Evolutionary conservation across 2,329 filamentous ascomycete genomes (phyloP), one percentile per base, ranked within the genome.

Genomic region (Dothideomycetidae sp.): DNA sequence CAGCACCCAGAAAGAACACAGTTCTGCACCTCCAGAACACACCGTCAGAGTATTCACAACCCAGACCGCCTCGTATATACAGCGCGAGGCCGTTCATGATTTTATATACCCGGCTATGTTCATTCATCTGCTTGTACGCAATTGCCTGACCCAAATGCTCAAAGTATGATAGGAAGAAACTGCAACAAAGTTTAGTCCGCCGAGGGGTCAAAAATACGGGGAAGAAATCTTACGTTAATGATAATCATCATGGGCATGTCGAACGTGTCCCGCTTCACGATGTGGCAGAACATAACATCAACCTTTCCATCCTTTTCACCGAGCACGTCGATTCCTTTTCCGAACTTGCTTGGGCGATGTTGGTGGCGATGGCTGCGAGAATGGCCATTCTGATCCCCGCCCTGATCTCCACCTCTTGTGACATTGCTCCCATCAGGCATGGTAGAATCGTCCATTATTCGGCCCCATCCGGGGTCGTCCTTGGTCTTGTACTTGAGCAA

Each of bases 201-300:
- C 14, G 5, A 10, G 14, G 10, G 3, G 2, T 10, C 13, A 34
- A 16, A 3, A 5, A 19, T 9, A 37, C 5, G 78, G n/a, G n/a
- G n/a, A n/a, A n/a, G n/a, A n/a, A n/a, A n/a, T n/a, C 86, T 78
- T 59, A 94, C 90, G 64, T 94, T 94, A 67, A 96, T 88, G 53
- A 94, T 82, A 58, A 96, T 92, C 63, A 96, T 69, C 84, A 94
- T 93, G 14, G 90, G 90, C 59, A 96, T 93, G 62, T 96, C 88
- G 63, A 96, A 96, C 29, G 90, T 83, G 58, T 98, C 90, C 45
- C 88, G 71, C 63, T 93, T 93, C 44, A 96, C 86, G 45, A 83
- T 88, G 86, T 88, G 96, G 63, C 83, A 93, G 61, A 92, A 93
- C 51, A 81, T 85, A 63, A 86, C 94, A 55, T 93, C 82, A 40